Evolutionary conservation across 345 rosid species (phyloP), one percentile per base, ranked within the genome.

Genomic region (Corchorus capsularis): DNA sequence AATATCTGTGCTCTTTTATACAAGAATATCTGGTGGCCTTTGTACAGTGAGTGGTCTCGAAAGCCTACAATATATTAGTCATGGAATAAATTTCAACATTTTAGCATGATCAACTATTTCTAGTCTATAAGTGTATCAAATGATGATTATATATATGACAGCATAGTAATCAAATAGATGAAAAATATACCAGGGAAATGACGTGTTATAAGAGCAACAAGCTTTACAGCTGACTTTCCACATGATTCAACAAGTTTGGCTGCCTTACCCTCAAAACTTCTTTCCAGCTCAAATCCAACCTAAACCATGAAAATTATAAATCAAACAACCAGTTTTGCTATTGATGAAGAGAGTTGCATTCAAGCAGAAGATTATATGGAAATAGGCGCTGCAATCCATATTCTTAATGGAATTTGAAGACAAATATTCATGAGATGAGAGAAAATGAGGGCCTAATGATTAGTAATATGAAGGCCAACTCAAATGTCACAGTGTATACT

Each of bases 1-100:
- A 90, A 89, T 75, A 90, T 92, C 85, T 92, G 97, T 76, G 94
- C 97, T 78, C 93, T 85, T 84, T 92, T 90, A 49, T 92, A 92
- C 79, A 90, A 84, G 81, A 90, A 92, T 62, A 92, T 85, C 77
- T 90, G 97, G 83, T 69, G 89, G 55, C 94, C 94, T 82, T 88
- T 89, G 80, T 92, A 90, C 67, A 92, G 78, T 22, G 97, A 86
- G 78, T 90, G 97, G 71, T 92, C 97, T 47, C 88, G 83, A 61
- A 92, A 92, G 54, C 97, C 97, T 92, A 39, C 69, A 68, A 60
- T 39, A 69, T 35, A 71, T 63, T 22, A 59, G 54, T 49, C 59
- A 61, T 37, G 27, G 67, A 79, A 77, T 69, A 13, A 64, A 54
- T 32, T 77, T 53, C 53, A 71, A 59, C 19, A 66, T 45, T 27